Base-by-base conservation (phyloP, 2,329 filamentous ascomycete genomes). In the Xylaria sp. region DNA sequence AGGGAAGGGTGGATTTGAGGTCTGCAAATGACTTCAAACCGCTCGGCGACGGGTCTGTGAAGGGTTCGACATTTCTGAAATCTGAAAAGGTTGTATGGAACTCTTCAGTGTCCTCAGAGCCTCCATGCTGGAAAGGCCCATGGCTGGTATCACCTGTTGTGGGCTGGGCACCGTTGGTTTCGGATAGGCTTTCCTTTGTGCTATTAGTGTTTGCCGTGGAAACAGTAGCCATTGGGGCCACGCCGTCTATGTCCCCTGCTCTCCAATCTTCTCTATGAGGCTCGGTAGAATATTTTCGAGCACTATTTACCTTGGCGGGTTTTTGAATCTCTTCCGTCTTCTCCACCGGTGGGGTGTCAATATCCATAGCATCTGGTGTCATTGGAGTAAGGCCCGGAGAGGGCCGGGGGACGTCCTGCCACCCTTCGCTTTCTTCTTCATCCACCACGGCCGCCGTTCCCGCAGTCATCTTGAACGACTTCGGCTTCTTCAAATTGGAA, bases 221-320 rank as follows among this genome's bases (percentile, higher is more conserved):
- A 39, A 66, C 71, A 17, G 72, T 21, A 4, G 72, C 30, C 39
- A 75, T 72, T 39, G 72, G 63, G 45, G 69, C 64, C 2, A 72
- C 71, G 21, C 75, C 77, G 64, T 80, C 77, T 3, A 81, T 77
- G 64, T 87, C 80, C 3, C 86, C 86, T 2, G 86, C 81, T 54
- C 87, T 81, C 88, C 88, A 90, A 66, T 89, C 87, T 4, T 85
- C 85, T 48, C 87, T 82, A 2, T 86, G 84, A 0, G 88, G 88
- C 72, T 89, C 88, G 12, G 89, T 85, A 1, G 83, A 82, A 45
- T 89, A 88, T 45, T 85, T 87, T 34, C 88, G 83, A 21, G 82
- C 82, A 7, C 75, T 76, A 61, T 78, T 78, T 4, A 74, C 64
- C 21, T 78, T 75, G 14, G 75, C 48, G 9, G 69, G 65, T 14